Percentiles rank a stretch among this genome's conserved stretches.
Conservation (phyloP, 176 grass and related monocot species). For the Stipa capillata region DNA sequence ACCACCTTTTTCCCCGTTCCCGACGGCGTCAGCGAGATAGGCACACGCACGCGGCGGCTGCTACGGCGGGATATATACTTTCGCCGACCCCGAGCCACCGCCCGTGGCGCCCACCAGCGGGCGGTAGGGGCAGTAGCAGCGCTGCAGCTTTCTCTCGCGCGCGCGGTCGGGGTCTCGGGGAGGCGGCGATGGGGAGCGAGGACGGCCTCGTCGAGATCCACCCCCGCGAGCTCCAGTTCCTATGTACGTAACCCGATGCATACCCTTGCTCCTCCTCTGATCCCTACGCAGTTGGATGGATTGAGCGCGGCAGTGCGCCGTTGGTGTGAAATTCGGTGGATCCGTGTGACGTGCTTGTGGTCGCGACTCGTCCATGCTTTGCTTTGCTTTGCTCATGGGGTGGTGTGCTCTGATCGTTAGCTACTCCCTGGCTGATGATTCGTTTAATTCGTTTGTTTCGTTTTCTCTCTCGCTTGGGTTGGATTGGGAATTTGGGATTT, state of each 20-base stretch:
- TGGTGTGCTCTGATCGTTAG: neutral
- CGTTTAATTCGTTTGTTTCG: neutral
- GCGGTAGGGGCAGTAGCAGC: neutral
- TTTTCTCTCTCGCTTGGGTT: neutral
- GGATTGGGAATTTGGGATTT: constrained; percentile 1
- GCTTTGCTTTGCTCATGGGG: neutral
- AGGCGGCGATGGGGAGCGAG: constrained; percentile 27
- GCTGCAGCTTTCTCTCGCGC: neutral
- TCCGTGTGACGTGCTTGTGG: neutral
- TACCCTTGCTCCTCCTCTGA: neutral
- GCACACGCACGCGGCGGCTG: neutral
- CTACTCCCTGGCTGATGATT: neutral
- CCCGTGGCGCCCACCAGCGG: no score
- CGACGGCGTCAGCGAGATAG: neutral
- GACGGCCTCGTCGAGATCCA: constrained; percentile 68
- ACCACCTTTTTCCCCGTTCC: no score
- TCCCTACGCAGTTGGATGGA: neutral
- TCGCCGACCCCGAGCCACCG: no score
- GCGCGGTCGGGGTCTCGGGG: neutral
- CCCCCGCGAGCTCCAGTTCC: constrained; percentile 63
- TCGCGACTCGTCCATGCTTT: neutral
- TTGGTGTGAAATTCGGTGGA: neutral
- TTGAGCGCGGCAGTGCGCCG: neutral
- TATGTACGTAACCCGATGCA: constrained; percentile 29
- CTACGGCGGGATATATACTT: neutral